These are phyloP conservation scores for Russula virescens DNA, from an alignment of 768 basidiomycete genomes.

Conservation along the genomic window DNA sequence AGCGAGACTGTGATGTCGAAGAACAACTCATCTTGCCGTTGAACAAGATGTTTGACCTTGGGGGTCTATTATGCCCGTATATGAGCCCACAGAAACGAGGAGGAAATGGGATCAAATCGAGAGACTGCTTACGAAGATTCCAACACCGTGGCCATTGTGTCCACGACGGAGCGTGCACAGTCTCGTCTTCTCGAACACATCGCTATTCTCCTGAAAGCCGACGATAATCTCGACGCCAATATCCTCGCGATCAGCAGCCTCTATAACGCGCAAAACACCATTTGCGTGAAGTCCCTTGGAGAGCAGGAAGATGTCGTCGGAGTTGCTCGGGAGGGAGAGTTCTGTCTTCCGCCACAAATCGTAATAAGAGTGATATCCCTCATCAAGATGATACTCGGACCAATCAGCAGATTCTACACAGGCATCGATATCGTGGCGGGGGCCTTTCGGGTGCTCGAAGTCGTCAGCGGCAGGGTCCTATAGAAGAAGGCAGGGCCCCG, in stretches of 20 bases:
- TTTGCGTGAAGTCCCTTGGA: not conserved
- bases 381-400: not conserved
- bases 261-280: constrained; percentile 2
- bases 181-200: not conserved
- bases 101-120: too few species aligned
- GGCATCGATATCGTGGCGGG: not conserved
- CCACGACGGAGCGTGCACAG: constrained; percentile 8
- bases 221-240: constrained; percentile 17
- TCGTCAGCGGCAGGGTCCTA: not conserved
- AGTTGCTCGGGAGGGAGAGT: constrained; percentile 7
- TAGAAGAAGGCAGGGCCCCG: not conserved
- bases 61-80: too few species aligned
- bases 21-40: not conserved
- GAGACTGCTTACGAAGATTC: constrained; percentile 9
- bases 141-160: constrained; percentile 10
- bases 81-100: too few species aligned
- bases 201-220: not conserved
- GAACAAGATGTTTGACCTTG: too few species aligned
- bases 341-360: constrained; percentile 2
- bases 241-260: constrained; percentile 9
- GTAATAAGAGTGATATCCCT: not conserved
- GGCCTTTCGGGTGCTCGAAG: not conserved
- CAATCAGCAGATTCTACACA: constrained; percentile 12
- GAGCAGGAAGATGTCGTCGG: constrained; percentile 13
- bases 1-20: constrained; percentile 6